These are phyloP conservation scores for Ophiosphaerella herpotricha DNA, from an alignment of 2,329 filamentous ascomycete species.

Conservation along the genomic window DNA sequence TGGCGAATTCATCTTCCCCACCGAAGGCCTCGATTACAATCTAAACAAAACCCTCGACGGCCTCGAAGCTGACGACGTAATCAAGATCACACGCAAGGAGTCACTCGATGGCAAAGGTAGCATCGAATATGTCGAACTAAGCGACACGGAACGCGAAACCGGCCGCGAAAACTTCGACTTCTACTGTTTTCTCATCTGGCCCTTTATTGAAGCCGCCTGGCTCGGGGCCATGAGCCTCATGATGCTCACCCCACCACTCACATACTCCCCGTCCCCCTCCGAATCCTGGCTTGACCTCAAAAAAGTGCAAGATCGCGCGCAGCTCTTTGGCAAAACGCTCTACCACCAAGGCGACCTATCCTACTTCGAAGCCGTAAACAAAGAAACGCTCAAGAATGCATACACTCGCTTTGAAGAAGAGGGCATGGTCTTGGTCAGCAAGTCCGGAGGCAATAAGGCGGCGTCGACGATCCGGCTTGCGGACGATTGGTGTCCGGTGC, in stretches of 20 bases:
- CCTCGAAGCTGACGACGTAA: slow-evolving; percentile 78
- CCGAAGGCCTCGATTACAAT: slow-evolving; percentile 80
- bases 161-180: slow-evolving; percentile 97
- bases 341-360: slow-evolving; percentile 97
- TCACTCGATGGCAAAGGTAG: slow-evolving; percentile 47
- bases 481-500: slow-evolving; percentile 72
- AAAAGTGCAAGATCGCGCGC: slow-evolving; percentile 79
- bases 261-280: slow-evolving; percentile 52
- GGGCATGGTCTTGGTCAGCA: slow-evolving; percentile 77
- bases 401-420: slow-evolving; percentile 89
- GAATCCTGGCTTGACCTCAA: slow-evolving; percentile 78
- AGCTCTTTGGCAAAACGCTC: slow-evolving; percentile 87
- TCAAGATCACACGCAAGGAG: slow-evolving; percentile 64
- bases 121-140: slow-evolving; percentile 73
- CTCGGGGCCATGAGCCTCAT: slow-evolving; percentile 86
- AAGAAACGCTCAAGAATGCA: slow-evolving; percentile 93
- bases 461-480: slow-evolving; percentile 70
- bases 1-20: slow-evolving; percentile 95
- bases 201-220: slow-evolving; percentile 95
- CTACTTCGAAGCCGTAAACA: slow-evolving; percentile 98
- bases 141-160: slow-evolving; percentile 72
- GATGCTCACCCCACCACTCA: slow-evolving; percentile 75
- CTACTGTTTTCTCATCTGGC: slow-evolving; percentile 98
- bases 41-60: slow-evolving; percentile 77
- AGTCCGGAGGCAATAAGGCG: slow-evolving; percentile 64